Evolutionary conservation across 2,329 filamentous ascomycete species (phyloP), one percentile per base, ranked within the genome.

Genomic region (Fusarium begoniae): DNA sequence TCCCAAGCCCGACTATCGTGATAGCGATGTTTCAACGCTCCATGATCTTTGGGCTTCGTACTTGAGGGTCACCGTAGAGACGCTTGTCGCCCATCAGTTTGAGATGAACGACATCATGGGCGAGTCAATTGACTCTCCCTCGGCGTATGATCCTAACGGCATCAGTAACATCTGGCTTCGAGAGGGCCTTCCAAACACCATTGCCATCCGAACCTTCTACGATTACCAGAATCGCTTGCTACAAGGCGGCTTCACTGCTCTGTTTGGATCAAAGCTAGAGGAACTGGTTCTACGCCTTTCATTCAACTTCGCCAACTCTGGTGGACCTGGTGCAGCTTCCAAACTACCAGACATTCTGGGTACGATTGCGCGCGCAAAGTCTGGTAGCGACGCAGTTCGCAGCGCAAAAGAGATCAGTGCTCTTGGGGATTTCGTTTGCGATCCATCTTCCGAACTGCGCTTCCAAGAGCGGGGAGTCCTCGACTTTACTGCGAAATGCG

Each of bases 381-480:
- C 85, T 1, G 85, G 85, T 2, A 72, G 79, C 0, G 85, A 88
- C 38, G 86, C 87, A 0, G 81, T 85, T 7, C 73, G 78, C 1
- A 86, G 85, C 3, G 84, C 84, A 0, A 86, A 84, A 40, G 85
- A 89, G 69, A 83, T 89, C 17, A 84, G 86, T 0, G 81, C 84
- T 18, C 82, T 89, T 6, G 87, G 87, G 1, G 82, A 87, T 35
- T 86, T 88, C 48, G 82, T 88, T 12, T 84, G 81, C 57, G 84
- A 88, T 64, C 82, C 82, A 28, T 83, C 85, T 40, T 81, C 83
- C 26, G 84, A 84, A 10, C n/a, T 78, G 6, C 84, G 87, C 7
- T 86, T 87, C 75, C 85, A 88, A 59, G 86, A 89, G 69, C 83
- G 84, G 4, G 87, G 87, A 9, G 84, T 89, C 56, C 85, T 88